phyloP scores from a whole-genome alignment of 1,139 yeast genomes.

The Torulaspora globosa region DNA sequence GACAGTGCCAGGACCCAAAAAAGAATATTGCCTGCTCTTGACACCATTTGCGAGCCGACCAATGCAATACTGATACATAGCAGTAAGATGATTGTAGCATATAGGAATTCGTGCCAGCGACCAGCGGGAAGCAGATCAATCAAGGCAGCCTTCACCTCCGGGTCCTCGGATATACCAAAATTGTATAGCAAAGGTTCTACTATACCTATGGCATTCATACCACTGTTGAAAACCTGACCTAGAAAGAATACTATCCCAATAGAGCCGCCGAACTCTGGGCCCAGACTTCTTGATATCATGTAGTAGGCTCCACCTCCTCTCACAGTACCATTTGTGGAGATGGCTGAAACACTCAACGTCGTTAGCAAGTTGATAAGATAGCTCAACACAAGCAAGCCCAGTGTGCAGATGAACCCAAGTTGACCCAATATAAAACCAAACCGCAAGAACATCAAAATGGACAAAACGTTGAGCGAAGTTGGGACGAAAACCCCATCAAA shows the following conservation, averaged over 20 bases:
- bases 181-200: slow-evolving; percentile 69
- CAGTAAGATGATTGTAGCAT: slow-evolving; percentile 63
- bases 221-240: slow-evolving; percentile 71
- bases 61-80: slow-evolving; percentile 74
- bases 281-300: slow-evolving; percentile 73
- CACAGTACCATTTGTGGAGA: slow-evolving; percentile 78
- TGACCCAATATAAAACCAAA: slow-evolving; percentile 79
- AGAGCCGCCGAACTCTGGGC: slow-evolving; percentile 83
- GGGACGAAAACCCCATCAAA: slow-evolving; percentile 77
- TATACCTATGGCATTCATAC: slow-evolving; percentile 76
- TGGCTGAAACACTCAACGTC: slow-evolving; percentile 70
- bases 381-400: slow-evolving; percentile 54
- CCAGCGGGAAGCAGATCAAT: slow-evolving; percentile 54
- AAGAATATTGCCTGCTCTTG: slow-evolving; percentile 74
- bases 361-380: slow-evolving; percentile 65
- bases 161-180: slow-evolving; percentile 40
- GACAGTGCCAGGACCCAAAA: slow-evolving; percentile 67
- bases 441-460: slow-evolving; percentile 73
- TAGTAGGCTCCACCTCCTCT: slow-evolving; percentile 83
- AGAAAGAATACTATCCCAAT: slow-evolving; percentile 72
- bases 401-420: slow-evolving; percentile 64
- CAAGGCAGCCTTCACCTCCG: slow-evolving; percentile 51
- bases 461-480: slow-evolving; percentile 68
- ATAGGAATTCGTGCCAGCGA: slow-evolving; percentile 50
- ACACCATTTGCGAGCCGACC: slow-evolving; percentile 78